Base-by-base conservation (phyloP, 1,284 basidiomycete genomes). In the Cutaneotrichosporon mucoides region DNA sequence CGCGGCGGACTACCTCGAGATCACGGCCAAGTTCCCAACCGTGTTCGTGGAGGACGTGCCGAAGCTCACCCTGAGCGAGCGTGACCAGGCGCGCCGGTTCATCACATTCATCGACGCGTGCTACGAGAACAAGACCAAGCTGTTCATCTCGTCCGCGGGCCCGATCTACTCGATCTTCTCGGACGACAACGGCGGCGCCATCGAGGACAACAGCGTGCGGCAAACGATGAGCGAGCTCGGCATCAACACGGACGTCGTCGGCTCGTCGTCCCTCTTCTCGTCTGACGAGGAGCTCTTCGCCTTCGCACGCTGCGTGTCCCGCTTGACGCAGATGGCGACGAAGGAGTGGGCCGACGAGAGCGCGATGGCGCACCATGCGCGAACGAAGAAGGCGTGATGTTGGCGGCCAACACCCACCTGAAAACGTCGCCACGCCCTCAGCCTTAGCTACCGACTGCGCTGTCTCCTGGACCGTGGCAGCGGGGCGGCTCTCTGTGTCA, bases 81-180 rank as follows among this genome's bases (percentile, higher is more conserved):
- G 96, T 78, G 96, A 99, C 76, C 83, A 88, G 80, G 93, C 93
- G 6, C 82, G 95, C 61, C 82, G 96, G 61, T 98, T 99, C 75
- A 99, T 99, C 76, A 96, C 94, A 0, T 98, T 98, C 71, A 88
- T 99, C 71, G 95, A 99, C 80, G 88, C 91, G 13, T 93, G 91
- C 72, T 95, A 96, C 71, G 92, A 95, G 76, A 92, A 87, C 81
- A 51, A 51, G 87, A 93, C 90, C 2, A 92, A 91, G 72, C 82
- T 97, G 3, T 92, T 94, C 76, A 83, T 89, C 53, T 88, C 92
- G 0, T 95, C 91, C 13, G 89, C 94, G 75, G 89, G 90, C 1
- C 92, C 92, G 8, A 88, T 97, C 57, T 87, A 85, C 73, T 83
- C 89, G 70, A 86, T 94, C 55, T 97, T 96, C 78, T 87, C 89